A percentile compares a stretch with the other conserved stretches of the same genome.
These are phyloP conservation scores for Pulveroboletus sp. DNA, from an alignment of 768 basidiomycete species.

Conservation along the genomic window DNA sequence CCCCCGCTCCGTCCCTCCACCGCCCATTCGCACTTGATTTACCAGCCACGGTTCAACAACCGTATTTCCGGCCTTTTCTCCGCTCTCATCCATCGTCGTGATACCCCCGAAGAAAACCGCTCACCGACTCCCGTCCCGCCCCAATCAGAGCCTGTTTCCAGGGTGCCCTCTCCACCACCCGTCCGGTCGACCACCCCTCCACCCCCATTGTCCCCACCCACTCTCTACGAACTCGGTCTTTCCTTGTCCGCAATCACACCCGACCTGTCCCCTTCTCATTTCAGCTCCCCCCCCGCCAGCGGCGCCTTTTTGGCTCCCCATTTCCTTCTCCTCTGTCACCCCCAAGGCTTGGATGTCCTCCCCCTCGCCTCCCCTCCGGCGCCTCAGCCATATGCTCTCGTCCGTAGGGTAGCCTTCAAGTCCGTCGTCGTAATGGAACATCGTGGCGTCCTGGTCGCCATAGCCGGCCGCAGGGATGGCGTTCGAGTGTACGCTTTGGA, in stretches of 20 bases:
- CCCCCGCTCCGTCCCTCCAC: no score
- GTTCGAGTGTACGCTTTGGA: conserved; percentile 87
- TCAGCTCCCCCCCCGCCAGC: conserved; percentile 68
- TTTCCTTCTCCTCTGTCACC: conserved; percentile 78
- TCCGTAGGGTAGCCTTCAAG: conserved; percentile 79
- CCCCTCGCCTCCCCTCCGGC: conserved; percentile 72
- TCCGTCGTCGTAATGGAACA: conserved; percentile 91
- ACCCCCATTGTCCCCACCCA: conserved; percentile 65
- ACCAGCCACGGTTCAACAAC: conserved; percentile 59
- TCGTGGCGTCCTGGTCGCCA: conserved; percentile 85
- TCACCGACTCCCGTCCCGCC: conserved; percentile 25
- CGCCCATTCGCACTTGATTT: no score
- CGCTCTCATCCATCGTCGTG: conserved; percentile 70
- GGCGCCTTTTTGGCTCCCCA: conserved; percentile 80
- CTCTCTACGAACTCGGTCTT: conserved; percentile 72
- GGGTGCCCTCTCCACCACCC: conserved; percentile 52
- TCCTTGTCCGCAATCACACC: conserved; percentile 63
- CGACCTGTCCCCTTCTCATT: conserved; percentile 71
- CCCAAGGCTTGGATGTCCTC: conserved; percentile 84
- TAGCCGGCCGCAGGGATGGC: conserved; percentile 81
- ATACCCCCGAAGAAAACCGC: conserved; percentile 40
- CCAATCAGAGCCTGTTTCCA: conserved; percentile 39
- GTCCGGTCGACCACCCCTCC: conserved; percentile 65
- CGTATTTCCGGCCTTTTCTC: conserved; percentile 85
- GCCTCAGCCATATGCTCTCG: conserved; percentile 73